Base-by-base conservation (phyloP, 768 basidiomycete species). In the Psilocybe sp. region DNA sequence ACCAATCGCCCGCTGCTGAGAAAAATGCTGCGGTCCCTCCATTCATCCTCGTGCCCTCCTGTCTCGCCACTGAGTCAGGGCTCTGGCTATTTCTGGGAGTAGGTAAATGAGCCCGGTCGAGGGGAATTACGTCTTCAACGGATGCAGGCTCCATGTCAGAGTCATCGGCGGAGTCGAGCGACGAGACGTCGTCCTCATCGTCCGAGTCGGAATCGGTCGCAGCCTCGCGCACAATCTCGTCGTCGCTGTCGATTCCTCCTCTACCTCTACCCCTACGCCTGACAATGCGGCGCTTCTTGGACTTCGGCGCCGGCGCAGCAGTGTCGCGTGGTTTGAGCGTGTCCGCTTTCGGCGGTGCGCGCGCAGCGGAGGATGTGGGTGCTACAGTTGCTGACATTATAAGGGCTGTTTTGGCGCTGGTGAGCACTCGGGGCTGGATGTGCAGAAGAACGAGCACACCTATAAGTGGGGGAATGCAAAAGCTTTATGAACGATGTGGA, bases 161-260 rank as follows among this genome's bases (percentile, higher is more conserved):
- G 64, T 70, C 69, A 38, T 88, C 87, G 33, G 71, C 79, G 33
- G 80, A 81, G 55, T 75, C 78, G 52, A 72, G 56, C 28, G 82
- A 84, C 46, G 85, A 85, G 39, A 69, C 45, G 46, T 60, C 70
- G 59, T 81, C 79, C 51, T 28, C 23, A 3, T 80, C 78, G 41
- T 80, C 81, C 40, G 82, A 83, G 50, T 87, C 87, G 9, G 87
- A 85, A 66, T 89, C 87, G 16, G 87, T 81, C 55, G 73, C 80
- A 5, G 72, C 75, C 67, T 87, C 88, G 52, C 89, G 77, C 70
- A 80, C 80, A 46, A 91, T 75, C 65, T 90, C 89, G 23, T 90
- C 89, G 59, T 91, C 89, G 55, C 87, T 89, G 46, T 81, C 84
- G 28, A 84, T 71, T 33, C 69, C 76, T 49, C 73, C 73, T 56